Base-by-base conservation (phyloP, 495 filamentous ascomycete genomes). In the Lepidopterella palustris region DNA sequence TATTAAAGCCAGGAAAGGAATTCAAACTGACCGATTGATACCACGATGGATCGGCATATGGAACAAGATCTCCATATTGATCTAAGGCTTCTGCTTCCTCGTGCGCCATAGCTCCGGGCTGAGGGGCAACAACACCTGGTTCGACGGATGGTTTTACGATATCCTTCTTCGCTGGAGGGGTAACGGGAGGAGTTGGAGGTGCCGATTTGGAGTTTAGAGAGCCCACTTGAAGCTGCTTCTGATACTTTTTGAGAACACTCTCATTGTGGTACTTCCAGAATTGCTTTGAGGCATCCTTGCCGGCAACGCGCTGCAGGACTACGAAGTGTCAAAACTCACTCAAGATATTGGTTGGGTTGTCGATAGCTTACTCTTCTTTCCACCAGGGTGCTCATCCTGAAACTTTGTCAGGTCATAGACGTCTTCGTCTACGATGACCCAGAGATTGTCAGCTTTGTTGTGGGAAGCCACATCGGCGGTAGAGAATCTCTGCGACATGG, bases 211-310 rank as follows among this genome's bases (percentile, higher is more conserved):
- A 85, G 70, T 97, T 85, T 64, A 99, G 75, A 0, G 91, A 96
- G 40, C 93, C 93, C 67, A 99, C 81, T 70, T 91, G 87, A 52
- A 99, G 82, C 71, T 89, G 79, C 26, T 82, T 74, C 76, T 93
- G 86, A 80, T 91, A 97, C 73, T 97, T 98, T 78, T 97, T 97
- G 65, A 97, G 80, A 63, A 97, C 90, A 55, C 87, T 82, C 66
- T 87, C 84, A 68, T 96, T 98, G 80, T 98, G 93, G 73, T 98
- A 97, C 76, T 97, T 99, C 93, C 93, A 99, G 79, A 99, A 99
- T 71, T 96, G 95, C 74, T 95, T 92, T 25, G 89, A 92, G 18
- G 93, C 93, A 66, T 99, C 95, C 72, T 97, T 99, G 65, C 93
- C 93, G 47, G 85, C 93, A 15, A 97, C 91, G 58, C 92, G 79